These are phyloP conservation scores for Globisporangium paddicum DNA, from an alignment of 352 stramenopile species.

Conservation along the genomic window DNA sequence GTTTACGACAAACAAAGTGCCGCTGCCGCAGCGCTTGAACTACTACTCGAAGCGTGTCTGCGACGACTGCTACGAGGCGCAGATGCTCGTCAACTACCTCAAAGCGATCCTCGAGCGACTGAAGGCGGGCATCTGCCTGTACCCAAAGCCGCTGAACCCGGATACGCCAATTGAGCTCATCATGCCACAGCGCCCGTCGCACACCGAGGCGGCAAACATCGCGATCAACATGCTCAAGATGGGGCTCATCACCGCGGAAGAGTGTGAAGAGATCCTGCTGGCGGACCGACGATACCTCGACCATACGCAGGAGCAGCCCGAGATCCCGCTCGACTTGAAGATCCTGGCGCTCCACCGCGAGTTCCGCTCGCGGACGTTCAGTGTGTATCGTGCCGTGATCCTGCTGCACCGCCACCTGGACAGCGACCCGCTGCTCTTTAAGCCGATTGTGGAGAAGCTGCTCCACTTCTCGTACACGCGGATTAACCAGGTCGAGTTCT, in stretches of 20 bases:
- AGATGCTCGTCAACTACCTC: slow-evolving; percentile 85
- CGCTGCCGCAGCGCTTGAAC: slow-evolving; percentile 68
- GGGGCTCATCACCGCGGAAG: slow-evolving; percentile 77
- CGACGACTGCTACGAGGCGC: slow-evolving; percentile 76
- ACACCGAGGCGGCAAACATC: slow-evolving; percentile 80
- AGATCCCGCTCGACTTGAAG: slow-evolving; percentile 82
- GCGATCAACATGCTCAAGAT: slow-evolving; percentile 85
- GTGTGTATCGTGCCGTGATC: slow-evolving; percentile 81
- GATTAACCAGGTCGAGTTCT: slow-evolving; percentile 91
- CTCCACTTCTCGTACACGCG: slow-evolving; percentile 84
- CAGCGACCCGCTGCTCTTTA: slow-evolving; percentile 81
- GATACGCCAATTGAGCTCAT: slow-evolving; percentile 85
- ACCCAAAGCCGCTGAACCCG: slow-evolving; percentile 78
- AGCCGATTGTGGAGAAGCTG: slow-evolving; percentile 82
- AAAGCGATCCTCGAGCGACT: slow-evolving; percentile 82
- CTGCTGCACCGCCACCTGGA: slow-evolving; percentile 83
- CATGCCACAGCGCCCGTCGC: slow-evolving; percentile 77
- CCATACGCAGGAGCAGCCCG: slow-evolving; percentile 79
- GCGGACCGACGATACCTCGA: slow-evolving; percentile 81
- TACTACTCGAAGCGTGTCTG: slow-evolving; percentile 88
- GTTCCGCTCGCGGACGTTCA: slow-evolving; percentile 75
- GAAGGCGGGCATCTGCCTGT: slow-evolving; percentile 83
- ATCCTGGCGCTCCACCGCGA: slow-evolving; percentile 85
- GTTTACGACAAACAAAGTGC: slow-evolving; percentile 76
- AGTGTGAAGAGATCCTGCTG: slow-evolving; percentile 83